Evolutionary conservation across 2,329 filamentous ascomycete species (phyloP).

Genomic region (Ceratocystis harringtonii): DNA sequence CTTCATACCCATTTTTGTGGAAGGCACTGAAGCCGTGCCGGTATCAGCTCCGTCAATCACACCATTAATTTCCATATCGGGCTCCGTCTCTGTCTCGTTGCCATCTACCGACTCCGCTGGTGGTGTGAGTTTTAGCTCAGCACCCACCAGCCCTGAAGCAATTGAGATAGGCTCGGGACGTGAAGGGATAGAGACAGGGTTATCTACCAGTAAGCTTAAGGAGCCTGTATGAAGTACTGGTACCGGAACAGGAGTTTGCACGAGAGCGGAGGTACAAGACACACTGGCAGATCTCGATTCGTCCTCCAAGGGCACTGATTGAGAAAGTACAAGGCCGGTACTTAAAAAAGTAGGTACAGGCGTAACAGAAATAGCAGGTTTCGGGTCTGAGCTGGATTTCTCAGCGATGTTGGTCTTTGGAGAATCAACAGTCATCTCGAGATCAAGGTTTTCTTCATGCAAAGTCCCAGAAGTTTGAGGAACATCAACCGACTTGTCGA

Average conservation of each 20-base stretch:
- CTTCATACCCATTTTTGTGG: conserved; percentile 29
- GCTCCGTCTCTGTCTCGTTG: conserved; percentile 17
- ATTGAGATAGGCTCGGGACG: not conserved
- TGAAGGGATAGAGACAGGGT: not conserved
- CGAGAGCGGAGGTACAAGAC: not conserved
- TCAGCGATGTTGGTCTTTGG: not conserved
- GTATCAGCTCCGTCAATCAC: conserved; percentile 41
- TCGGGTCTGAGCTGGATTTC: not conserved
- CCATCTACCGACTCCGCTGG: conserved; percentile 18
- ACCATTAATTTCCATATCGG: conserved; percentile 33
- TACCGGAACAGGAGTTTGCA: not conserved
- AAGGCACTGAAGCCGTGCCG: conserved; percentile 28
- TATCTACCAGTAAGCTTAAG: not conserved
- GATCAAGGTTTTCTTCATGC: not conserved
- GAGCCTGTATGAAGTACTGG: not conserved
- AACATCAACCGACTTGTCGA: not conserved
- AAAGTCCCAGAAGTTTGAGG: not conserved
- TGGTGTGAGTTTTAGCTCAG: conserved; percentile 18
- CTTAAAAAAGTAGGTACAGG: not conserved
- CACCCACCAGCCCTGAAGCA: not conserved
- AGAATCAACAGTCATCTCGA: conserved; percentile 8
- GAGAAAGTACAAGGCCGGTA: too few species aligned
- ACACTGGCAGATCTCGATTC: not conserved
- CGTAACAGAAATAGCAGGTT: not conserved
- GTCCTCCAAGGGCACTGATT: not conserved